Conservation (phyloP, 1,139 yeast genomes). For the Pichia sp. region DNA sequence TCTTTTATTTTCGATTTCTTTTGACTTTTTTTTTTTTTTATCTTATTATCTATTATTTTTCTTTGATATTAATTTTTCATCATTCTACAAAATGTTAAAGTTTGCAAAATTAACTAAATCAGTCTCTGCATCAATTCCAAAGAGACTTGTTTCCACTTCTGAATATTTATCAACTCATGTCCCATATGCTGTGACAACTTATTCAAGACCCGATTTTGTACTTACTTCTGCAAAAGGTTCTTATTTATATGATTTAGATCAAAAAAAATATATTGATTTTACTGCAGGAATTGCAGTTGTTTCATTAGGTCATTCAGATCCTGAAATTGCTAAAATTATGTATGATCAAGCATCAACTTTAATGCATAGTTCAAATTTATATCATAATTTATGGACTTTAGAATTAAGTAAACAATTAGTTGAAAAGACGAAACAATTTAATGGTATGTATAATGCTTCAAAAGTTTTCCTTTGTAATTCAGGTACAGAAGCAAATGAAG, state of each 20-base stretch:
- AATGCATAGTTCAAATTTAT: conserved; percentile 80
- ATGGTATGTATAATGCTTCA: conserved; percentile 76
- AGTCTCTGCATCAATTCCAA: not conserved
- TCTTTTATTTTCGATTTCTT: not conserved
- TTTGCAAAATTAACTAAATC: conserved; percentile 1
- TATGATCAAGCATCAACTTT: conserved; percentile 66
- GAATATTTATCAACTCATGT: conserved; percentile 35
- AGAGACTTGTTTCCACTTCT: conserved; percentile 23
- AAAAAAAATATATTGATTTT: conserved; percentile 77
- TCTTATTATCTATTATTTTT: not conserved
- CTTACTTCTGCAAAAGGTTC: conserved; percentile 71
- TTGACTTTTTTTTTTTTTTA: not conserved
- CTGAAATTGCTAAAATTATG: conserved; percentile 63
- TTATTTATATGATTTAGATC: conserved; percentile 68
- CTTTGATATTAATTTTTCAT: not conserved
- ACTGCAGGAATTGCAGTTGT: conserved; percentile 97
- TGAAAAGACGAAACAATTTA: conserved; percentile 56
- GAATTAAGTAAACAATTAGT: conserved; percentile 69
- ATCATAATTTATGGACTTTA: conserved; percentile 79
- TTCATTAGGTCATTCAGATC: conserved; percentile 82
- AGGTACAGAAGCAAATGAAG: conserved; percentile 97
- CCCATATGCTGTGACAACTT: conserved; percentile 72
- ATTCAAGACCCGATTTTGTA: conserved; percentile 70
- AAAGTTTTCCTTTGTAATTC: conserved; percentile 87
- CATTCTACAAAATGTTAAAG: conserved; percentile 6